Base-by-base conservation (phyloP, 768 basidiomycete genomes). In the Termitomyces bulborhizus region DNA sequence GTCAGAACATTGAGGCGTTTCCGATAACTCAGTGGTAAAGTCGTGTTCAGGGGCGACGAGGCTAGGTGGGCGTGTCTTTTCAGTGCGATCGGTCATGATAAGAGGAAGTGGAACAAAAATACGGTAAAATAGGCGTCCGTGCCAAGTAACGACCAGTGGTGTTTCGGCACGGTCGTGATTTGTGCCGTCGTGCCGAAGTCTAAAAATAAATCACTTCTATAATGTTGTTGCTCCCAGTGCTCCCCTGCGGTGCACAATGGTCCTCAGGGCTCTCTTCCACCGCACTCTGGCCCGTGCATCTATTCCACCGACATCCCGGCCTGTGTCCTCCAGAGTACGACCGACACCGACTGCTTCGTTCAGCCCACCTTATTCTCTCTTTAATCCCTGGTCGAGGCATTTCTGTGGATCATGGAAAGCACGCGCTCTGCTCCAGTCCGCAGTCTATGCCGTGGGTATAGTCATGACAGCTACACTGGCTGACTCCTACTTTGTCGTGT, bases 381-480 rank as follows among this genome's bases (percentile, higher is more conserved):
- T 69, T 59, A 74, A 72, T 26, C 76, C 77, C 0, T 78, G 73
- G 75, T 75, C 75, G 1, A 63, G 68, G 51, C 48, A 63, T 21
- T 77, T 75, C 59, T 54, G 59, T 48, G 74, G 72, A 37, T 69
- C 71, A 11, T 57, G 63, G 37, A 61, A 64, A 41, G 63, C 66
- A 3, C 66, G 71, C 42, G 60, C 71, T 16, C 39, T 74, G 6
- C 41, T 76, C 6, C 76, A 77, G 58, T 69, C 72, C 3, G 59
- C 67, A 6, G 56, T 69, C 21, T 78, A 74, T 60, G 68, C 74
- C 27, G 49, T 70, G 7, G 48, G 72, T 24, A 65, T 75, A n/a
- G 65, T 73, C 29, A 65, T 66, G 9, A 56, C 63, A 9, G 60
- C 68, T 18, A 64, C 70, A 39, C 60, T 63, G 43, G 55, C 68